Base-by-base conservation (phyloP, 73 alveolate species). In the Paramecium bursaria region DNA sequence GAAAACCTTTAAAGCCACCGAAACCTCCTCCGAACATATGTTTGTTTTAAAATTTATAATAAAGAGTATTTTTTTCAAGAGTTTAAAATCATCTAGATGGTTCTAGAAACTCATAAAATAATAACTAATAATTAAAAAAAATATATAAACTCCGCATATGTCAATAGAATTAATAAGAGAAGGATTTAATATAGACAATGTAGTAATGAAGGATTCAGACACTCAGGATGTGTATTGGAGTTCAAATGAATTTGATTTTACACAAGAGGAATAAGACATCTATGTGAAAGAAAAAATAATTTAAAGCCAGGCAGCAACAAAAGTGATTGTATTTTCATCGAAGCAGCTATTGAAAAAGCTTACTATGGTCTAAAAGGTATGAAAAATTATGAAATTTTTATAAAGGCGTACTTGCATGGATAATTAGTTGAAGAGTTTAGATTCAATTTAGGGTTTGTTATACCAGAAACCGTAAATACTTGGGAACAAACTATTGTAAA, bases 21-120 rank as follows among this genome's bases (percentile, higher is more conserved):
- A 87, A 87, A 11, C 93, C 93, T 6, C 93, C 90, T 52, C 91
- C 90, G 52, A 75, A 85, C 85, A 51, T 48, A 42, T 74, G 21
- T 75, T 75, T 75, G 25, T 50, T n/a, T 50, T 1, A n/a, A 17
- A 50, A 2, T 17, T 50, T 50, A 13, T 17, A 46, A 46, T 22
- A 15, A 6, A 22, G 75, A 39, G 46, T 75, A 46, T 39, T 15
- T 46, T 21, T 49, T 75, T 22, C 4, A 10, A 15, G 48, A 75
- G 46, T 25, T 75, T 75, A 27, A 29, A 77, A 55, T 22, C 30
- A 33, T 46, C 74, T 48, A 77, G 82, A 46, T 19, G 67, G 48
- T 77, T 77, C 67, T 77, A 46, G 73, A 50, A 77, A 46, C 74
- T 46, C 74, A 17, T 10, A 60, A 1, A n/a, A n/a, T n/a, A n/a